These are phyloP conservation scores for Clonostachys byssicola DNA, from an alignment of 2,329 filamentous ascomycete genomes.

Conservation along the genomic window DNA sequence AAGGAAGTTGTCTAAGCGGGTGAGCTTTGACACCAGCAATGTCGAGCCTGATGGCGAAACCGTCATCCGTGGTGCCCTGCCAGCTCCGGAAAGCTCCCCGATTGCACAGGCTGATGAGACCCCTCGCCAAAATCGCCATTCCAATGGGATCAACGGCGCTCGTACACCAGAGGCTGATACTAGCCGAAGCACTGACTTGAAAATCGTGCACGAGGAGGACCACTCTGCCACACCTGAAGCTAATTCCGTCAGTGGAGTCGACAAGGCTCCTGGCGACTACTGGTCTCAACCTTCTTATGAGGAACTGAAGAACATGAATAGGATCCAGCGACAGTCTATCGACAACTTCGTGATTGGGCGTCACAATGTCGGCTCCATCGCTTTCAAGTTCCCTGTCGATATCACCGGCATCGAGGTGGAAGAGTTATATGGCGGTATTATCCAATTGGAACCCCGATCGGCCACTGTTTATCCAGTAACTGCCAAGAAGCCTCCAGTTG, in stretches of 20 bases:
- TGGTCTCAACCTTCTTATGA: slow-evolving; percentile 78
- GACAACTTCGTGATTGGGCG: slow-evolving; percentile 78
- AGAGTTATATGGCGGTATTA: slow-evolving; percentile 72
- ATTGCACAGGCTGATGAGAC: slow-evolving; percentile 26
- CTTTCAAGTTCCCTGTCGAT: slow-evolving; percentile 79
- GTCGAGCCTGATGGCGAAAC: slow-evolving; percentile 27
- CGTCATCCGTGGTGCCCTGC: slow-evolving; percentile 23
- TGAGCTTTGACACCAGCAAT: slow-evolving; percentile 79
- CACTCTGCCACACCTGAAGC: slow-evolving; percentile 18
- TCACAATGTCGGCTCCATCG: slow-evolving; percentile 73
- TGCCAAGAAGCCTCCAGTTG: slow-evolving; percentile 74
- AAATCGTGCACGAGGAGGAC: slow-evolving; percentile 72
- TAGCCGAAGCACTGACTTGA: neutral
- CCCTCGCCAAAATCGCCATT: slow-evolving; percentile 50
- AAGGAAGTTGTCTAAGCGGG: slow-evolving; percentile 71
- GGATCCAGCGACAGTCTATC: slow-evolving; percentile 72
- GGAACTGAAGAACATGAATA: slow-evolving; percentile 75
- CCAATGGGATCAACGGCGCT: slow-evolving; percentile 20
- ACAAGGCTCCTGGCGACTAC: slow-evolving; percentile 67
- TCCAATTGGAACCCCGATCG: slow-evolving; percentile 70
- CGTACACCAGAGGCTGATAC: slow-evolving; percentile 40
- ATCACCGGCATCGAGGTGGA: slow-evolving; percentile 76
- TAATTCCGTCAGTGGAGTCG: slow-evolving; percentile 14
- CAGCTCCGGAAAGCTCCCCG: slow-evolving; percentile 23
- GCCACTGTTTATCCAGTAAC: slow-evolving; percentile 83